These are phyloP conservation scores for Ophiostoma quercus DNA, from an alignment of 2,329 filamentous ascomycete species.

Conservation along the genomic window DNA sequence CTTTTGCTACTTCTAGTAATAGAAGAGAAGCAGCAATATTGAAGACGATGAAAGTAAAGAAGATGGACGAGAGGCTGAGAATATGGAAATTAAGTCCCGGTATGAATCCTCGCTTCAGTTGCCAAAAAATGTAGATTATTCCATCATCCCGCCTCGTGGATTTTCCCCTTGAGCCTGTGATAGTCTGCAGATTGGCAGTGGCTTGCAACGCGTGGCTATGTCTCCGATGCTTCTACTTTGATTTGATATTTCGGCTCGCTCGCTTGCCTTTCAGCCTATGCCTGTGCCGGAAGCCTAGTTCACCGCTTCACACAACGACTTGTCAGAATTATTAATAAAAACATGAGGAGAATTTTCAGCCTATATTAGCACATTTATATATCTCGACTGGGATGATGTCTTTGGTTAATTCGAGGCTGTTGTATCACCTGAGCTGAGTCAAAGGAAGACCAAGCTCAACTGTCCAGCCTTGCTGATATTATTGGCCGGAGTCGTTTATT, in stretches of 20 bases:
- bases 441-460: neutral
- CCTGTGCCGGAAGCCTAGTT: too few species aligned
- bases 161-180: neutral
- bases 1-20: neutral
- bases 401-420: neutral
- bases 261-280: too few species aligned
- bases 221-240: neutral
- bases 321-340: too few species aligned
- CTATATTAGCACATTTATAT: neutral
- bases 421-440: neutral
- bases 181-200: neutral
- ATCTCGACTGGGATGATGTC: neutral
- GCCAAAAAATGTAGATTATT: neutral
- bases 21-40: neutral
- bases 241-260: neutral
- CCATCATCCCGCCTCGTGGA: neutral
- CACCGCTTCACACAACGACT: too few species aligned
- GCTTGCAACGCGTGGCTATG: conserved; percentile 4
- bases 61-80: neutral
- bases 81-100: neutral
- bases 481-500: neutral
- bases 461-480: neutral
- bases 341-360: neutral
- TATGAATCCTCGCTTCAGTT: neutral
- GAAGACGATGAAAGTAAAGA: neutral